These are phyloP conservation scores for Acacia concinna DNA, from an alignment of 331 rosid genomes.

Conservation along the genomic window DNA sequence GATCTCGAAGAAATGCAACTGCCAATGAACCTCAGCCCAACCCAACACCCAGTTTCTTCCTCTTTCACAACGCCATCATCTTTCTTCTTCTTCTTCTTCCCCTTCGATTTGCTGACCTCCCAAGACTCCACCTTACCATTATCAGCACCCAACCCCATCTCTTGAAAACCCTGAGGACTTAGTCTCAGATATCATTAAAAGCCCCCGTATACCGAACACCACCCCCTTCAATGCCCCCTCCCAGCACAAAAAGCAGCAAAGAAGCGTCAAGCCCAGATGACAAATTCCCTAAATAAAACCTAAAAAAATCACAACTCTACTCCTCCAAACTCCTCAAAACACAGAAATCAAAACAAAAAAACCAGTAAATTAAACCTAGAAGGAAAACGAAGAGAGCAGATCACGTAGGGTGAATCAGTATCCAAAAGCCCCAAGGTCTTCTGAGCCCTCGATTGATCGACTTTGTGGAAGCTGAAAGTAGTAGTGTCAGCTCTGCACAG, in stretches of 20 bases:
- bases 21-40: conserved; percentile 68
- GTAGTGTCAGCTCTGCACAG: conserved; percentile 29
- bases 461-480: conserved; percentile 22
- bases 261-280: conserved; percentile 26
- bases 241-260: conserved; percentile 33
- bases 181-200: conserved; percentile 55
- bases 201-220: conserved; percentile 40
- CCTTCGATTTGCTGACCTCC: conserved; percentile 71
- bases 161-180: conserved; percentile 46
- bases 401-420: conserved; percentile 56
- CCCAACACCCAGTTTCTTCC: conserved; percentile 78
- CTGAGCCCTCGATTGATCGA: conserved; percentile 47
- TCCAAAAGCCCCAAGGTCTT: neutral
- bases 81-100: conserved; percentile 63
- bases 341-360: neutral
- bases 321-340: conserved; percentile 22
- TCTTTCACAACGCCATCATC: conserved; percentile 50
- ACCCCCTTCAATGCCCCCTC: conserved; percentile 28
- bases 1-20: conserved; percentile 99
- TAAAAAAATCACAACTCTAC: conserved; percentile 42
- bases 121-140: conserved; percentile 78
- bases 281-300: conserved; percentile 29
- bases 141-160: conserved; percentile 77
- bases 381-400: conserved; percentile 37
- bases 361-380: conserved; percentile 29